phyloP scores from a whole-genome alignment of 2,329 filamentous ascomycete genomes.

The Fusarium armeniacum region DNA sequence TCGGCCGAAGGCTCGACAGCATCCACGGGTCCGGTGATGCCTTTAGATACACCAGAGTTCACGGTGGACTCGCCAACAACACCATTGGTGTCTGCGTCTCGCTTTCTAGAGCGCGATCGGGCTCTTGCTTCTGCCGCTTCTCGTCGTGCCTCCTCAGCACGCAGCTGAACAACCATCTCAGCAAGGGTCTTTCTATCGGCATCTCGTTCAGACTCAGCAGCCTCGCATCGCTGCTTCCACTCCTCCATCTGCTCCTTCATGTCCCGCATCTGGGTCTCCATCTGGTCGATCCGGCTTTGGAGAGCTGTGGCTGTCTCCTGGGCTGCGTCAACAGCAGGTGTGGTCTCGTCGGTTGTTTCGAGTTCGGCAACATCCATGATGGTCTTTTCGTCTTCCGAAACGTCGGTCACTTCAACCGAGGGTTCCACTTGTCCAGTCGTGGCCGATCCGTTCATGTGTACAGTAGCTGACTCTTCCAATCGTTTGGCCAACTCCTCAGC shows the following conservation, averaged over 20 bases:
- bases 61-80: constrained; percentile 34
- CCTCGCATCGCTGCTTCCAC: constrained; percentile 83
- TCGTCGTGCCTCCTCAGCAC: constrained; percentile 72
- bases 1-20: constrained; percentile 46
- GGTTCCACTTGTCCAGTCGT: constrained; percentile 41
- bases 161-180: constrained; percentile 89
- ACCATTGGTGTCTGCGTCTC: constrained; percentile 47
- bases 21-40: constrained; percentile 31
- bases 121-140: constrained; percentile 60
- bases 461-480: constrained; percentile 69
- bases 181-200: constrained; percentile 80
- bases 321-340: constrained; percentile 57
- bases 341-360: constrained; percentile 55
- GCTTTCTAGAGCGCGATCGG: constrained; percentile 56
- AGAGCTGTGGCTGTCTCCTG: constrained; percentile 51
- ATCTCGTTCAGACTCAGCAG: constrained; percentile 82
- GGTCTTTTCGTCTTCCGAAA: constrained; percentile 38
- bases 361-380: constrained; percentile 40
- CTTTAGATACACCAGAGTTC: constrained; percentile 43
- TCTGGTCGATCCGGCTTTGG: constrained; percentile 79
- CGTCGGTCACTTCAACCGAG: constrained; percentile 22
- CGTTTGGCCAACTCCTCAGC: constrained; percentile 86
- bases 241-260: constrained; percentile 84
- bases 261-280: constrained; percentile 84
- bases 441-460: constrained; percentile 51